Conservation (phyloP, 371 early-diverging fungal species). For the Mucor velutinosus region DNA sequence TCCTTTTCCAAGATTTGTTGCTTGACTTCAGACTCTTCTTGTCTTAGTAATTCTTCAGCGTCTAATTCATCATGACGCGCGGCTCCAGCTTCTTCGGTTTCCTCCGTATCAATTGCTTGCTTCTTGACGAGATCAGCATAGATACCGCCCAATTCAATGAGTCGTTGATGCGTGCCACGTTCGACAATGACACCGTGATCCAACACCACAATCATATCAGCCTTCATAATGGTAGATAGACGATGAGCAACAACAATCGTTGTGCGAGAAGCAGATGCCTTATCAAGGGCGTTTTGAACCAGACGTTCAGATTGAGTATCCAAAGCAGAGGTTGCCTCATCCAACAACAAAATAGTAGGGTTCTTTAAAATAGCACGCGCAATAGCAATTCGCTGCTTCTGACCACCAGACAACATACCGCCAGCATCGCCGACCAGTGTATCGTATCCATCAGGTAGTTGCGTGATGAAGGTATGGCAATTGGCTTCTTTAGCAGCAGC, state of each 20-base stretch:
- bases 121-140: conserved; percentile 54
- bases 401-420: conserved; percentile 81
- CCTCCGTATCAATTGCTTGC: conserved; percentile 26
- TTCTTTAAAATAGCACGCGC: conserved; percentile 74
- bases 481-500: conserved; percentile 72
- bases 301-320: conserved; percentile 80
- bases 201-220: conserved; percentile 80
- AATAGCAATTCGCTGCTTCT: conserved; percentile 82
- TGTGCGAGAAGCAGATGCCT: conserved; percentile 70
- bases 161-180: conserved; percentile 63
- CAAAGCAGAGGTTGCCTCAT: conserved; percentile 83
- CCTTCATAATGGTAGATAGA: conserved; percentile 72
- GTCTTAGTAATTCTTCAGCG: conserved; percentile 1
- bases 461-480: conserved; percentile 66
- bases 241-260: conserved; percentile 91
- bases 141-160: conserved; percentile 41
- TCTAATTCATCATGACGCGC: background rate
- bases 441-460: conserved; percentile 70
- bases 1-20: conserved; percentile 20
- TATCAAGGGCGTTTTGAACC: conserved; percentile 76
- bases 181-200: conserved; percentile 70
- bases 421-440: conserved; percentile 62
- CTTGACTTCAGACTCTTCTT: conserved; percentile 23
- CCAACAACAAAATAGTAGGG: conserved; percentile 69
- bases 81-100: background rate